A percentile compares a stretch with the other conserved stretches of the same genome.
These are phyloP conservation scores for Blastocystis sp. DNA, from an alignment of 352 stramenopile genomes.

Conservation along the genomic window DNA sequence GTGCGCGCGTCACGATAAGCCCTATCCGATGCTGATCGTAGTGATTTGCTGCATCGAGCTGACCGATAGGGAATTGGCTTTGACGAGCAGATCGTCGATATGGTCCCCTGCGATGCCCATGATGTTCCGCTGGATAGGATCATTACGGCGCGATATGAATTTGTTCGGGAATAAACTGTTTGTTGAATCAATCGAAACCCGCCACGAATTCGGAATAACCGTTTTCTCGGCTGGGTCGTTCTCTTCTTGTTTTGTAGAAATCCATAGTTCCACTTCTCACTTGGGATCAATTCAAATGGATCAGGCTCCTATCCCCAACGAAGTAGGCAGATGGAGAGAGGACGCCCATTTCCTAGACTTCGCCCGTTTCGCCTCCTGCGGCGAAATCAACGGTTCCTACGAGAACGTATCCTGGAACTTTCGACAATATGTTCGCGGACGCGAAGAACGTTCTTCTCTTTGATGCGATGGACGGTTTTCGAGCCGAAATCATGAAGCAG, in stretches of 20 bases:
- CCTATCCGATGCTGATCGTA: conserved; percentile 50
- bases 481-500: conserved; percentile 27
- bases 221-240: conserved; percentile 3
- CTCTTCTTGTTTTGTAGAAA: neutral
- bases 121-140: conserved; percentile 41
- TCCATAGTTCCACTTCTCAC: neutral
- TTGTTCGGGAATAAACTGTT: neutral
- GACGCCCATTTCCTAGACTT: neutral
- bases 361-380: neutral
- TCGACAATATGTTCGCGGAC: conserved; percentile 31
- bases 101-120: neutral
- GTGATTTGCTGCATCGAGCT: neutral
- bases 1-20: neutral
- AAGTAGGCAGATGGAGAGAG: neutral
- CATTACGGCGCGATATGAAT: neutral
- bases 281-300: neutral
- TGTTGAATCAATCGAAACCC: neutral
- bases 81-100: conserved; percentile 53
- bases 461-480: conserved; percentile 35
- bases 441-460: conserved; percentile 15
- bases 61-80: conserved; percentile 19
- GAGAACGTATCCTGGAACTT: neutral
- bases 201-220: conserved; percentile 9
- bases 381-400: neutral
- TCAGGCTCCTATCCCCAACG: neutral